Percentiles rank a stretch among this genome's conserved stretches.
Evolutionary conservation across 2,329 filamentous ascomycete species (phyloP).

Genomic region (Diaporthe citriasiana): DNA sequence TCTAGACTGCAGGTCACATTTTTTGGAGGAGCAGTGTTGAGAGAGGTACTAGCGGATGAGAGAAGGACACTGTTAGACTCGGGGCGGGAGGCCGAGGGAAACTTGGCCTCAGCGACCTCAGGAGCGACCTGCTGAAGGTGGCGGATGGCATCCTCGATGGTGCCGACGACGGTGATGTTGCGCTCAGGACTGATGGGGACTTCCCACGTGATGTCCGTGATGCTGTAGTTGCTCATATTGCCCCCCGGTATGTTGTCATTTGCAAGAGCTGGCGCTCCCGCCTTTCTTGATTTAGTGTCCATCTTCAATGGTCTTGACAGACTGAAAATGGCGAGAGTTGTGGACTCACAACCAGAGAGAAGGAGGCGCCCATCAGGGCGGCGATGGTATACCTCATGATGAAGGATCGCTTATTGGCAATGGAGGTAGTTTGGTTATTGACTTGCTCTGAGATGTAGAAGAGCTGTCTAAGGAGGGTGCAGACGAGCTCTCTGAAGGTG

Average conservation of each 20-base stretch:
- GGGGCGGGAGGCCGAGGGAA: background rate
- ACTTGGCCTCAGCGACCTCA: background rate
- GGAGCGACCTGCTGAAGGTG: no score
- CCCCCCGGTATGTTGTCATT: background rate
- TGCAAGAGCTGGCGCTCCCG: background rate
- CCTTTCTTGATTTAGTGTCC: background rate
- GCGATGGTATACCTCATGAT: slow-evolving; percentile 5
- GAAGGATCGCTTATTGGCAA: no score
- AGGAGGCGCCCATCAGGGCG: background rate
- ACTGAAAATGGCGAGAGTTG: background rate
- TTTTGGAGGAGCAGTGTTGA: background rate
- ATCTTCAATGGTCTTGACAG: no score
- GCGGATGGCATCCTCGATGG: no score
- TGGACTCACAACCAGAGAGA: background rate
- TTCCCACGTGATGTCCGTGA: no score
- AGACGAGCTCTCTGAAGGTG: no score
- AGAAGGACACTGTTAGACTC: background rate
- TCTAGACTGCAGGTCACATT: background rate
- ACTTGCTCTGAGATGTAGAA: background rate
- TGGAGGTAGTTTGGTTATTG: background rate
- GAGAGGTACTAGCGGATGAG: background rate
- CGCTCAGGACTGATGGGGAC: no score
- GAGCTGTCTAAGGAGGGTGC: background rate
- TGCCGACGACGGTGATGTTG: no score
- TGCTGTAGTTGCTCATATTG: no score